These are phyloP conservation scores for Thielaviopsis musarum DNA, from an alignment of 2,329 filamentous ascomycete genomes.

Conservation along the genomic window DNA sequence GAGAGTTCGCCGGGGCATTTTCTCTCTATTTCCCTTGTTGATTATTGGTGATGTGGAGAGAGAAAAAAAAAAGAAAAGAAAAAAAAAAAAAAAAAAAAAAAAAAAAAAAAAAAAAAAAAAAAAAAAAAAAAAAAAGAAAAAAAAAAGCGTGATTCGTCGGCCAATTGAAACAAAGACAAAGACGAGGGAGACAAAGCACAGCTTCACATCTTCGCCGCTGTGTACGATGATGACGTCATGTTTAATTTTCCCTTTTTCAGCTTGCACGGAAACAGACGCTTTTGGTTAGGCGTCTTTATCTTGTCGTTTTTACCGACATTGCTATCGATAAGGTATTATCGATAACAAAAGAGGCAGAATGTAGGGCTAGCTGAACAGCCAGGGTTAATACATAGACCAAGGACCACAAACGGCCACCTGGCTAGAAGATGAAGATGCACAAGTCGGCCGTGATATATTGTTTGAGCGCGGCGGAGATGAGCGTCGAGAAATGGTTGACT, in stretches of 20 bases:
- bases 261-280: not conserved
- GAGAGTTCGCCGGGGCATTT: constrained; percentile 7
- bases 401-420: constrained; percentile 35
- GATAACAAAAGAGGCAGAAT: not conserved
- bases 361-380: no score
- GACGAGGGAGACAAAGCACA: not conserved
- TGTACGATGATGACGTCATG: not conserved
- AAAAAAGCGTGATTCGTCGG: no score
- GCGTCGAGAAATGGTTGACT: no score
- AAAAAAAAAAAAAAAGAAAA: not conserved
- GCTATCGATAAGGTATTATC: not conserved
- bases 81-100: not conserved
- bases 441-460: constrained; percentile 33
- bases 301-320: no score
- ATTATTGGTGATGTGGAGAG: not conserved
- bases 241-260: not conserved
- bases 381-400: no score
- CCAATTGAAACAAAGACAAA: not conserved
- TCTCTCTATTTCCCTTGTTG: not conserved
- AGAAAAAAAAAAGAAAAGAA: not conserved
- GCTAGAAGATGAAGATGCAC: constrained; percentile 37
- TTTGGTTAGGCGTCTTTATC: no score
- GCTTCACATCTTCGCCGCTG: no score
- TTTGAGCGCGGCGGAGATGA: constrained; percentile 17
- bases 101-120: not conserved